Conservation (phyloP, 495 filamentous ascomycete species). For the Friedmanniomyces endolithicus region DNA sequence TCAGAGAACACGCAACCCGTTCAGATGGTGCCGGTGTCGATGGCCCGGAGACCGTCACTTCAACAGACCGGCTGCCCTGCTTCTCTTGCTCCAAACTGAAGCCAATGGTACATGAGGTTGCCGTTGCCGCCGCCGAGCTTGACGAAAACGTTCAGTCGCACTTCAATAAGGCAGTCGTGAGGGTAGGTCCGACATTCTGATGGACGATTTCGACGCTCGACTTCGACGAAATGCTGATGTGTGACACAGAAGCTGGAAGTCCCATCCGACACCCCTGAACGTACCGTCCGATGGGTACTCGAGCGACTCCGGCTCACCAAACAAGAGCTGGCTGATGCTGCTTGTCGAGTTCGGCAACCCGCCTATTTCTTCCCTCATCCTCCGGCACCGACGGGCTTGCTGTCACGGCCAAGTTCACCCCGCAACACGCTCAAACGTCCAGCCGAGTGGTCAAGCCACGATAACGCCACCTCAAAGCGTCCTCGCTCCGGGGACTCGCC, state of each 20-base stretch:
- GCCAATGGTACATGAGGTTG: conserved; percentile 10
- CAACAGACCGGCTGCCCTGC: conserved; percentile 8
- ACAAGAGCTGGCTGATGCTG: conserved; percentile 4
- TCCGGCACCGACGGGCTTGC: not conserved
- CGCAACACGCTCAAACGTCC: conserved; percentile 4
- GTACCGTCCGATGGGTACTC: conserved; percentile 12
- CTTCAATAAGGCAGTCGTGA: conserved; percentile 6
- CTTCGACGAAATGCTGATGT: not conserved
- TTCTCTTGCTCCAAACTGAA: conserved; percentile 6
- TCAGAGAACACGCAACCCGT: conserved; percentile 8
- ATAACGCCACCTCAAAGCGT: conserved; percentile 2
- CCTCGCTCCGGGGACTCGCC: conserved; percentile 1
- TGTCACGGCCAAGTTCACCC: conserved; percentile 1
- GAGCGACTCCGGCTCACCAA: conserved; percentile 8
- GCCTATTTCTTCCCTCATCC: conserved; percentile 1
- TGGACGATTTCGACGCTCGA: not conserved
- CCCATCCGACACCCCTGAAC: conserved; percentile 2
- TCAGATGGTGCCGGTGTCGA: conserved; percentile 5
- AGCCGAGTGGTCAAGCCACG: conserved; percentile 1
- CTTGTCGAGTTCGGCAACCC: not conserved
- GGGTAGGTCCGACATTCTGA: not conserved
- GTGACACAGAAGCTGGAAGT: not conserved
- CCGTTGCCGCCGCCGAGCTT: conserved; percentile 8
- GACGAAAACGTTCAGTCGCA: conserved; percentile 7
- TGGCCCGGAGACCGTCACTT: conserved; percentile 10